Base-by-base conservation (phyloP, 1,139 yeast genomes). In the Nakaseomyces bracarensis region DNA sequence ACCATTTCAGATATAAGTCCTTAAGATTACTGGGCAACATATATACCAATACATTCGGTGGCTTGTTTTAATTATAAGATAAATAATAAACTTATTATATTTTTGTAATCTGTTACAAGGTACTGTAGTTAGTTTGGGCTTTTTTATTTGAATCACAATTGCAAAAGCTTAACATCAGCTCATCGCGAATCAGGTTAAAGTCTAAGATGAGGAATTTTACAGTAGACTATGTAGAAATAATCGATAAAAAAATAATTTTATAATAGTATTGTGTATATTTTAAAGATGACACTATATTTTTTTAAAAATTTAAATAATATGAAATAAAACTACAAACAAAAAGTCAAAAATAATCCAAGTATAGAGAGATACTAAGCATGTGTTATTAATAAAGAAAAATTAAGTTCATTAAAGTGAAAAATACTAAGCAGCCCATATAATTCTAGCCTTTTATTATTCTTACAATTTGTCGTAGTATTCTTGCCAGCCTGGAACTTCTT, bases 391-490 rank as follows among this genome's bases (percentile, higher is more conserved):
- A 35, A 35, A 28, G 11, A 25, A 33, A 29, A 21, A 30, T 31
- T 33, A 40, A 40, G 26, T 33, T 26, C 38, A 35, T 28, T 20
- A 40, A 41, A 36, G 28, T 41, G 40, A 31, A 27, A 25, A 23
- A 33, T 25, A 22, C 40, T 23, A 11, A 29, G 30, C 33, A 33
- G 36, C 33, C 31, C 19, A 41, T 30, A 38, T 26, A 37, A 30
- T 28, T 31, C 38, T 34, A 33, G 26, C 36, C 34, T 35, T 42
- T 30, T 21, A 30, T 22, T 19, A 33, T 38, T 43, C 60, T 80
- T 86, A 91, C 75, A 91, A 86, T 77, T 89, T 89, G 80, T 91
- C 98, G 79, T 91, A 91, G 83, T 85, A 91, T 77, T 91, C 97
- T 75, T 86, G 95, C 85, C 91, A 91, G 71, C 94, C 95, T 75